Base-by-base conservation (phyloP, 768 basidiomycete genomes). In the Strobilomyces confusus region DNA sequence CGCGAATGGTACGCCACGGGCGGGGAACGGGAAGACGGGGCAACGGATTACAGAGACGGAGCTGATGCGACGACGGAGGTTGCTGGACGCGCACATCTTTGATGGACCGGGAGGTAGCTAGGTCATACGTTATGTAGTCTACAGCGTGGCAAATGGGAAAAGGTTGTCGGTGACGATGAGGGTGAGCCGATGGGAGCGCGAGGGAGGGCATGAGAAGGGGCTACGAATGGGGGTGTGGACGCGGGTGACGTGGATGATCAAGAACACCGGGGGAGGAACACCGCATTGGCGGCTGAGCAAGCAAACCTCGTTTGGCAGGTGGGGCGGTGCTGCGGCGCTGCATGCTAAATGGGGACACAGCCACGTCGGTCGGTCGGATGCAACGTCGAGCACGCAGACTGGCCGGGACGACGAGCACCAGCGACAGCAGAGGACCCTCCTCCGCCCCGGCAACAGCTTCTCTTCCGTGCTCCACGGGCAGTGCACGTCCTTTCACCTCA, bases 21-120 rank as follows among this genome's bases (percentile, higher is more conserved):
- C 20, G 11, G 60, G 59, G 1, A 70, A 58, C 68, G 81, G 60
- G 59, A 77, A 70, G 71, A 74, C 78, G 14, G 85, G 87, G 17
- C 82, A 85, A 57, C 83, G 82, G 38, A 90, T 89, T 52, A 78
- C 80, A n/a, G 89, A 92, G 69, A 79, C 75, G 19, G 89, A 90
- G 69, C 68, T 92, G 66, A 86, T 94, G 77, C 73, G 84, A 61
- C 77, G 92, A 60, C 80, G 88, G 48, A 80, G 92, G 62, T 66
- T 94, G 66, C 73, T 94, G 49, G 87, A 89, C 59, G 78, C 84
- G 48, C 86, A 88, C 64, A 83, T 87, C 46, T 84, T 73, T 77
- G 69, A 68, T 17, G 59, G 59, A 40, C 57, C 48, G n/a, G 53
- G 55, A 1, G 48, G 36, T 29, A 49, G 54, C 20, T 48, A 55